Conservation (phyloP, 768 basidiomycete species). For the Termitomyces sp. region DNA sequence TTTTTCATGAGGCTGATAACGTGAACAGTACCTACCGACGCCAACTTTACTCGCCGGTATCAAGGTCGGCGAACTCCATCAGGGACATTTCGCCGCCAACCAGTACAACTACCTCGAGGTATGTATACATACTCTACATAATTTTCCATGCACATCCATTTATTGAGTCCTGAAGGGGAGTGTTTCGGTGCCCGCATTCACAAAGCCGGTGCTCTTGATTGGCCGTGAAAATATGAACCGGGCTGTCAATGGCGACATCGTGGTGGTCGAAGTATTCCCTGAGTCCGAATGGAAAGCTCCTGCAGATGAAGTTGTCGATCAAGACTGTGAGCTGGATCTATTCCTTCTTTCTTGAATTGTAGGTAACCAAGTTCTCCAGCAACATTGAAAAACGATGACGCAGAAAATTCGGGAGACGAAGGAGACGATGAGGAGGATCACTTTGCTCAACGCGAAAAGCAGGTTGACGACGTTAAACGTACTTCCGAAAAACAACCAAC, state of each 20-base stretch:
- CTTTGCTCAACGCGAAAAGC: conserved; percentile 37
- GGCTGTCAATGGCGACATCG: conserved; percentile 89
- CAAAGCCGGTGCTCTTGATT: conserved; percentile 77
- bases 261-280: conserved; percentile 84
- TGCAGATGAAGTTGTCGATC: conserved; percentile 89
- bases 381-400: conserved; percentile 83
- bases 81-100: conserved; percentile 94
- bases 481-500: conserved; percentile 80
- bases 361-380: conserved; percentile 35
- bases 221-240: conserved; percentile 96
- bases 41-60: conserved; percentile 75
- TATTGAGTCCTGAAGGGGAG: conserved; percentile 52
- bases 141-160: background rate
- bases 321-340: conserved; percentile 58
- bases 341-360: background rate
- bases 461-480: conserved; percentile 32
- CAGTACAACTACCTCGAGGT: conserved; percentile 96
- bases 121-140: conserved; percentile 12
- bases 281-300: conserved; percentile 92
- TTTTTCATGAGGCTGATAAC: background rate
- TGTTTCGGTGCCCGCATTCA: conserved; percentile 69
- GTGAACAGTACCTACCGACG: conserved; percentile 69
- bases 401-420: conserved; percentile 68
- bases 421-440: conserved; percentile 41
- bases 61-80: conserved; percentile 78